Percentiles rank a stretch among this genome's conserved stretches.
Evolutionary conservation across 208 protist genomes (phyloP).

Genomic region (Vickermania ingenoplastis): DNA sequence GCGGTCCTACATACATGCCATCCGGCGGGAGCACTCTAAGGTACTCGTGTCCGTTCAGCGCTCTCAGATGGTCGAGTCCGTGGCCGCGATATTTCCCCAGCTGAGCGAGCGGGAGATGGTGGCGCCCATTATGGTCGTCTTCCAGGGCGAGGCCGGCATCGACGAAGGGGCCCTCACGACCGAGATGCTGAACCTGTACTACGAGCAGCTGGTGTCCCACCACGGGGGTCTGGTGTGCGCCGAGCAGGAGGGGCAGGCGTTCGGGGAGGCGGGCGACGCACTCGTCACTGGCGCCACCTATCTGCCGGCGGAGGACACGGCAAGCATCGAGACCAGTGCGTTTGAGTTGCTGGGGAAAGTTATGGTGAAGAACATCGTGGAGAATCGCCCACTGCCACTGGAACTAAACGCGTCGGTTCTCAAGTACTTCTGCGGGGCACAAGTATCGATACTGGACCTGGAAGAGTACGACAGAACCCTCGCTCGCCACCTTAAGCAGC

Average conservation of each 20-base stretch:
- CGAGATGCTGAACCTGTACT: conserved; percentile 66
- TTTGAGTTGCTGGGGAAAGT: conserved; percentile 53
- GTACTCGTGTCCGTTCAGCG: conserved; percentile 51
- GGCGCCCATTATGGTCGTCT: conserved; percentile 55
- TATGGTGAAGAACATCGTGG: conserved; percentile 54
- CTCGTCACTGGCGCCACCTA: conserved; percentile 12
- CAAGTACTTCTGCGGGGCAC: conserved; percentile 38
- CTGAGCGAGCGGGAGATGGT: conserved; percentile 31
- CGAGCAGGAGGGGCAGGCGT: conserved; percentile 3
- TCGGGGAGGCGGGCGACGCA: background rate
- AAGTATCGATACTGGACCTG: conserved; percentile 37
- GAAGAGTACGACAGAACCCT: conserved; percentile 51
- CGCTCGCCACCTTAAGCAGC: conserved; percentile 33
- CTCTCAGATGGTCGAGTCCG: conserved; percentile 57
- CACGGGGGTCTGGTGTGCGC: conserved; percentile 44
- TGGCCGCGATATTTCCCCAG: conserved; percentile 30
- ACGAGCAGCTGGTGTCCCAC: conserved; percentile 36
- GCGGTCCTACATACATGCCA: conserved; percentile 50
- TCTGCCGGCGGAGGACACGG: conserved; percentile 25
- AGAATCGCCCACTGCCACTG: conserved; percentile 42
- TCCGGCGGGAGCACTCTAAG: conserved; percentile 21
- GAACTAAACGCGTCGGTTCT: conserved; percentile 50
- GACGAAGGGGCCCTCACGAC: conserved; percentile 62
- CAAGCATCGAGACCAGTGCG: conserved; percentile 10
- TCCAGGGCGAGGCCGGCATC: conserved; percentile 60